A percentile compares a stretch with the other conserved stretches of the same genome.
Conservation (phyloP, 768 basidiomycete genomes). For the Termitomyces sp. region DNA sequence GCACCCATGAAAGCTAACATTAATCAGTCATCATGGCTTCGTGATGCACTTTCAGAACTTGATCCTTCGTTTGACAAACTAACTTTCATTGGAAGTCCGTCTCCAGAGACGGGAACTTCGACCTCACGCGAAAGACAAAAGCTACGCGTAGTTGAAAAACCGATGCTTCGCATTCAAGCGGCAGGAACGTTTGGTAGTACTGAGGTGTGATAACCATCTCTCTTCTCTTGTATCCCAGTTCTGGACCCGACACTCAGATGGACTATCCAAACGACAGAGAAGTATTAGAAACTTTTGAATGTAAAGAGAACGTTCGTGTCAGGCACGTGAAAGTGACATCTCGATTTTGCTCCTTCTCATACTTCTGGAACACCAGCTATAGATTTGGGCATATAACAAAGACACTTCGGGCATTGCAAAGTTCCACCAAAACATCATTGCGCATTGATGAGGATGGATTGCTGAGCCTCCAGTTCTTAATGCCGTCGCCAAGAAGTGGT, state of each 20-base stretch:
- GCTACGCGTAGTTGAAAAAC: constrained; percentile 31
- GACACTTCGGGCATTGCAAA: constrained; percentile 69
- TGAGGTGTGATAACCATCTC: constrained; percentile 43
- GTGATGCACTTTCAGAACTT: constrained; percentile 87
- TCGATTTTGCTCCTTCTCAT: background rate
- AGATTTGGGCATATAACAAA: constrained; percentile 72
- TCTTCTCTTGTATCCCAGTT: background rate
- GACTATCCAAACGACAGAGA: constrained; percentile 94
- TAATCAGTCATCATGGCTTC: constrained; percentile 79
- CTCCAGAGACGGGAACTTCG: constrained; percentile 19
- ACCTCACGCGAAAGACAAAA: constrained; percentile 17
- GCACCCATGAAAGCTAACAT: background rate
- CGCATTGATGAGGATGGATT: constrained; percentile 80
- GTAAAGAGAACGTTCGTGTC: constrained; percentile 57
- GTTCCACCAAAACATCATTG: constrained; percentile 83
- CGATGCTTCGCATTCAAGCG: constrained; percentile 76
- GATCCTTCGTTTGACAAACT: constrained; percentile 85
- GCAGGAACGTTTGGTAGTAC: constrained; percentile 80
- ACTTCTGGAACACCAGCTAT: constrained; percentile 49
- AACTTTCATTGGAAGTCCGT: constrained; percentile 75
- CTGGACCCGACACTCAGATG: constrained; percentile 47
- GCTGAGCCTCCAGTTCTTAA: constrained; percentile 86
- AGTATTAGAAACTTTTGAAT: constrained; percentile 88
- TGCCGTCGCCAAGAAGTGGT: constrained; percentile 49
- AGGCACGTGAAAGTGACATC: constrained; percentile 39